These are phyloP conservation scores for Barbatosphaeria neglecta DNA, from an alignment of 495 filamentous ascomycete genomes.

Conservation along the genomic window DNA sequence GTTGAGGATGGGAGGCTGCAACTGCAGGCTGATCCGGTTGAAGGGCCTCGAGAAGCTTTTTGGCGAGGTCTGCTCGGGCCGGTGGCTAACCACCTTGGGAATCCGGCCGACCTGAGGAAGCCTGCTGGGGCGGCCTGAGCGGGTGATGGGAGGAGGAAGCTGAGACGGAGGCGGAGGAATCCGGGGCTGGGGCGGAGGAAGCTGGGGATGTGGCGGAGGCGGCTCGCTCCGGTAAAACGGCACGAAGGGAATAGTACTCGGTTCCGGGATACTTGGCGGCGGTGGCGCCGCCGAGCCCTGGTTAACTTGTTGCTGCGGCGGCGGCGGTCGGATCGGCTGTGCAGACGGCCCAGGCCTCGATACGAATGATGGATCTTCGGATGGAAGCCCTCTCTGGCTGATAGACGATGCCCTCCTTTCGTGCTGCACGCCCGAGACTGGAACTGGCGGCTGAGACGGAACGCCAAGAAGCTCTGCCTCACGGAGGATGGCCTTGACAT, in stretches of 20 bases:
- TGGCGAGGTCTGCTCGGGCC: constrained; percentile 55
- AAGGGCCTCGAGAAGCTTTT: constrained; percentile 77
- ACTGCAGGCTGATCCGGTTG: constrained; percentile 19
- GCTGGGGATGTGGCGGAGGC: background rate
- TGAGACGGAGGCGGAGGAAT: background rate
- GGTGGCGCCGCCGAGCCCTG: background rate
- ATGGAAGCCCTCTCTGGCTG: background rate
- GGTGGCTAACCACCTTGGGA: constrained; percentile 71
- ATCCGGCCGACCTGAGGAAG: constrained; percentile 83
- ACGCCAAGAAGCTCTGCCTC: constrained; percentile 34
- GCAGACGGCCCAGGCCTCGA: background rate
- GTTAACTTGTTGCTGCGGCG: background rate
- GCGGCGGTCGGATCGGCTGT: background rate
- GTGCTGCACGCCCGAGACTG: background rate
- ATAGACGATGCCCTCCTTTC: background rate
- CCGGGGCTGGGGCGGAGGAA: constrained; percentile 1
- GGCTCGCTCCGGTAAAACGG: background rate
- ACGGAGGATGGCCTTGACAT: constrained; percentile 56
- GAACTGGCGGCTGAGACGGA: constrained; percentile 2
- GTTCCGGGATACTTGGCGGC: background rate
- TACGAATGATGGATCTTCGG: background rate
- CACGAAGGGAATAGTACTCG: background rate
- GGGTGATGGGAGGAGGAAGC: constrained; percentile 2
- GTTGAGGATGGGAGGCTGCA: constrained; percentile 3
- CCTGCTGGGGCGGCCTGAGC: constrained; percentile 26